phyloP scores from a whole-genome alignment of 116 monocot genomes.

The Dioscorea cayenensis region DNA sequence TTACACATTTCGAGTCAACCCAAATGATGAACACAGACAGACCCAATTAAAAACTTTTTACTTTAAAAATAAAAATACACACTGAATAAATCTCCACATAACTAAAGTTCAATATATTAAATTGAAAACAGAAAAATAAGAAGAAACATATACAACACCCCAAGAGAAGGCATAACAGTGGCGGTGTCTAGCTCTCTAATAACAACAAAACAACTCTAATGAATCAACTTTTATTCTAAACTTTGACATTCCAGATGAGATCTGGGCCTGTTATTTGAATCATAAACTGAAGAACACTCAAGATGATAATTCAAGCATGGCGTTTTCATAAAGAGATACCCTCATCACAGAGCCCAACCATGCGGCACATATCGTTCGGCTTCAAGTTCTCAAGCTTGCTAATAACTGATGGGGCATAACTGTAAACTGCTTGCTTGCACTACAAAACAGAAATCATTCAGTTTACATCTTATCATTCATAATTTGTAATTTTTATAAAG shows the following conservation, averaged over 20 bases:
- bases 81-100: no score
- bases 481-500: not conserved
- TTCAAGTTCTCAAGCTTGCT: slow-evolving; percentile 13
- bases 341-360: not conserved
- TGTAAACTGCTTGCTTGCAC: slow-evolving; percentile 20
- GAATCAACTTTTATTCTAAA: not conserved
- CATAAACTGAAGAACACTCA: not conserved
- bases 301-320: not conserved
- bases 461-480: not conserved
- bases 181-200: no score
- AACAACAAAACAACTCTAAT: no score
- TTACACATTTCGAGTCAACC: no score
- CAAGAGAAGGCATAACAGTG: no score
- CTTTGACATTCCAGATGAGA: not conserved
- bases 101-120: no score
- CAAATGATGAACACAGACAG: no score
- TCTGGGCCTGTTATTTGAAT: no score
- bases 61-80: no score
- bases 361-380: not conserved
- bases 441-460: not conserved
- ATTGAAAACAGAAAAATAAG: no score
- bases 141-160: no score
- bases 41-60: no score
- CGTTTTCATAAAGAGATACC: not conserved
- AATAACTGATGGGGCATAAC: slow-evolving; percentile 7